Evolutionary conservation across 257 asterid species (phyloP).

Genomic region (Linderniella brevidens): DNA sequence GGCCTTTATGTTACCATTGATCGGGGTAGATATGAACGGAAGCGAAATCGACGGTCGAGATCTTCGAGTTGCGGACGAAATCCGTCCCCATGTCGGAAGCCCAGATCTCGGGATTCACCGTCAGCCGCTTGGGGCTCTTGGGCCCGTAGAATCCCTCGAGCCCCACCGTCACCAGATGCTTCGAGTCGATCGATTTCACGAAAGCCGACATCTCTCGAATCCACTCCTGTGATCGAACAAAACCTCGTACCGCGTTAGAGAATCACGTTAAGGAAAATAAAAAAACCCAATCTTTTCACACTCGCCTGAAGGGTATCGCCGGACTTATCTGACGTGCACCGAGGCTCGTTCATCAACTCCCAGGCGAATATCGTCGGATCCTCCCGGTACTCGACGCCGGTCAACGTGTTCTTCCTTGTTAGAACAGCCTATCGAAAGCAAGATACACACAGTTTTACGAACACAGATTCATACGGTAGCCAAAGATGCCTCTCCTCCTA

Average conservation of each 20-base stretch:
- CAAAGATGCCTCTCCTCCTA: too few species aligned
- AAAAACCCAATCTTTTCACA: too few species aligned
- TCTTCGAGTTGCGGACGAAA: conserved; percentile 73
- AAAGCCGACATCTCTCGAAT: conserved; percentile 87
- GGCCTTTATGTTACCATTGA: too few species aligned
- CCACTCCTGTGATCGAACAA: conserved; percentile 94
- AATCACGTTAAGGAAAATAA: too few species aligned
- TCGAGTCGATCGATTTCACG: conserved; percentile 67
- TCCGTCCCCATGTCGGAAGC: conserved; percentile 92
- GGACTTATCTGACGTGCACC: conserved; percentile 75
- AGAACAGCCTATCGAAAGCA: conserved; percentile 50
- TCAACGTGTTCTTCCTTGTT: conserved; percentile 74
- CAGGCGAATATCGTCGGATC: conserved; percentile 92
- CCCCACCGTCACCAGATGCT: conserved; percentile 79
- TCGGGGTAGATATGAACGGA: conserved; percentile 18
- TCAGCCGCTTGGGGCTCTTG: conserved; percentile 52
- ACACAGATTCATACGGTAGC: too few species aligned
- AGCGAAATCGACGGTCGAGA: conserved; percentile 79
- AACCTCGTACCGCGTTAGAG: too few species aligned
- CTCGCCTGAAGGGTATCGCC: conserved; percentile 97
- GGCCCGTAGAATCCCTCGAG: conserved; percentile 98
- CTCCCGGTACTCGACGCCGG: conserved; percentile 71
- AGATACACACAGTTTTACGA: background rate
- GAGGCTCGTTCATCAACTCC: conserved; percentile 96
- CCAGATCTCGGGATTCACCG: conserved; percentile 86